These are phyloP conservation scores for Psilocybe azurescens DNA, from an alignment of 768 basidiomycete genomes.

Conservation along the genomic window DNA sequence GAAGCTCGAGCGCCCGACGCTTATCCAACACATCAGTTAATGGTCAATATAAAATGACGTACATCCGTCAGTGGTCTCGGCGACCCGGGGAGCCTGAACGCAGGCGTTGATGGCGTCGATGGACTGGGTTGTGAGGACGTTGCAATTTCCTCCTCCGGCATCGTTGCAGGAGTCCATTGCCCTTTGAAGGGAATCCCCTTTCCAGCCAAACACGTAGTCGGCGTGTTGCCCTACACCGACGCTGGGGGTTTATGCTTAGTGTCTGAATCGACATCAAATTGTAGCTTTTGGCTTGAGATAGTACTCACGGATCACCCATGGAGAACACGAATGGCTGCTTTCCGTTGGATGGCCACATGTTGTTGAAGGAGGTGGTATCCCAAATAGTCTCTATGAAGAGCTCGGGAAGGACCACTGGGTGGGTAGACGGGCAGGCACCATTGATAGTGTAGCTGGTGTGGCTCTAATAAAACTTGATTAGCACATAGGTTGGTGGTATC, in stretches of 20 bases:
- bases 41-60: background rate
- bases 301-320: constrained; percentile 26
- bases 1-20: too few species aligned
- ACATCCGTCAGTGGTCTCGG: constrained; percentile 25
- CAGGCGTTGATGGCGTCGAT: constrained; percentile 26
- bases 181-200: constrained; percentile 25
- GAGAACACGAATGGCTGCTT: constrained; percentile 26
- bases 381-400: constrained; percentile 25
- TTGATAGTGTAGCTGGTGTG: constrained; percentile 23
- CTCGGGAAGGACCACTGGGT: constrained; percentile 23
- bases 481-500: too few species aligned
- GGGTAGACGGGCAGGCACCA: constrained; percentile 21
- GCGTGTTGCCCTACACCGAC: constrained; percentile 28
- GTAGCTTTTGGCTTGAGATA: background rate
- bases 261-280: background rate
- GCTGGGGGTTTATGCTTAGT: constrained; percentile 2
- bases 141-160: constrained; percentile 23
- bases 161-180: constrained; percentile 27
- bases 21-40: too few species aligned
- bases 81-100: constrained; percentile 18
- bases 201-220: constrained; percentile 29
- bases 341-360: constrained; percentile 24
- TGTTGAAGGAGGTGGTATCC: constrained; percentile 27
- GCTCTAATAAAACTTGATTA: constrained; percentile 7
- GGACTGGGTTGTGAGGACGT: constrained; percentile 25